phyloP scores from a whole-genome alignment of 352 stramenopile species.

The Globisporangium nunn region DNA sequence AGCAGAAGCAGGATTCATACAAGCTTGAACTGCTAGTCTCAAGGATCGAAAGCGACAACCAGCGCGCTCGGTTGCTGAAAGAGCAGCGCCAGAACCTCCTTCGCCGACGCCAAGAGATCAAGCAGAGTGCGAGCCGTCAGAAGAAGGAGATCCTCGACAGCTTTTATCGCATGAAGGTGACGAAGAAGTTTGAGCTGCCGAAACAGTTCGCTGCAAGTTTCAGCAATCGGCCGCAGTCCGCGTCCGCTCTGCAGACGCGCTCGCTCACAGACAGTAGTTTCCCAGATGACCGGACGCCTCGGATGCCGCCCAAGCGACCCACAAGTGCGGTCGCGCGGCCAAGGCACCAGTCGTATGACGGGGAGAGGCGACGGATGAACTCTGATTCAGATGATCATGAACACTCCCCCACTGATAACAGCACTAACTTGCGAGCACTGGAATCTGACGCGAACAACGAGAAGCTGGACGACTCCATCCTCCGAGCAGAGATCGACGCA shows the following conservation, averaged over 20 bases:
- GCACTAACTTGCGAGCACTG: neutral
- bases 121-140: conserved; percentile 44
- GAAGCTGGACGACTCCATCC: conserved; percentile 11
- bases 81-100: conserved; percentile 47
- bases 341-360: neutral
- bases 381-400: conserved; percentile 8
- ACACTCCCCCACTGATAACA: conserved; percentile 2
- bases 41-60: conserved; percentile 60
- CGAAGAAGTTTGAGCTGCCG: conserved; percentile 63
- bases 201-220: conserved; percentile 37
- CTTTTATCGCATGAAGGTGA: conserved; percentile 82
- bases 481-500: conserved; percentile 33
- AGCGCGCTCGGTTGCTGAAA: conserved; percentile 44
- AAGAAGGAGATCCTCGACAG: conserved; percentile 72
- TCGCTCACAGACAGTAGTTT: conserved; percentile 20
- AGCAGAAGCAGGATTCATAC: conserved; percentile 64
- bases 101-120: conserved; percentile 56
- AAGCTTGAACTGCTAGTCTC: conserved; percentile 42
- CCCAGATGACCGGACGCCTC: neutral
- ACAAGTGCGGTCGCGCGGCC: conserved; percentile 25
- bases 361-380: neutral
- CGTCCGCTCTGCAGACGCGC: conserved; percentile 23
- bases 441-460: conserved; percentile 8
- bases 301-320: conserved; percentile 16
- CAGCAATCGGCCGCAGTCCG: conserved; percentile 27